Evolutionary conservation across 2,329 filamentous ascomycete genomes (phyloP).

Genomic region (Colletotrichum cordylinicola): DNA sequence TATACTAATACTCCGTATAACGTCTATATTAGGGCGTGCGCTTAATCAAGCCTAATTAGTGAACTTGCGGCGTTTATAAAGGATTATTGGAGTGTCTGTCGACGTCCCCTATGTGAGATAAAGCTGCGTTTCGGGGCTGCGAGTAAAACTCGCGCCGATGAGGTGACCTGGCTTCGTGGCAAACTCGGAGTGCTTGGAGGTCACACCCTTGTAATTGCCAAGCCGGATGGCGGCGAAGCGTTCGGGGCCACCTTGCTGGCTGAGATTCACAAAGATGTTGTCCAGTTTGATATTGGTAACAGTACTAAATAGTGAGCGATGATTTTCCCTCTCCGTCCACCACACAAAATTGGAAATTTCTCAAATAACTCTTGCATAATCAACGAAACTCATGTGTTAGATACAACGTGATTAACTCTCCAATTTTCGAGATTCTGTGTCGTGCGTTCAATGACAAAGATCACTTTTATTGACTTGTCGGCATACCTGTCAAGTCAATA

Average conservation of each 20-base stretch:
- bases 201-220: neutral
- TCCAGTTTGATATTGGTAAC: neutral
- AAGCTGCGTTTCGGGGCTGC: slow-evolving; percentile 25
- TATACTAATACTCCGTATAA: neutral
- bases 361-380: neutral
- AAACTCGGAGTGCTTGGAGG: neutral
- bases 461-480: neutral
- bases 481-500: neutral
- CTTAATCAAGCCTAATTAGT: neutral
- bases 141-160: slow-evolving; percentile 27
- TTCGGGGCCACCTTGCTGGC: neutral
- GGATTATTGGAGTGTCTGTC: neutral
- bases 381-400: neutral
- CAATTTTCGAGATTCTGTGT: neutral
- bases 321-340: neutral
- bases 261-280: neutral
- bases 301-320: neutral
- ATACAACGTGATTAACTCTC: neutral
- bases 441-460: neutral
- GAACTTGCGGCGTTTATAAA: neutral
- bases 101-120: neutral
- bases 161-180: neutral
- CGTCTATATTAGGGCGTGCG: neutral
- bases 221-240: neutral
- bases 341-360: neutral